phyloP scores from a whole-genome alignment of 2,329 filamentous ascomycete genomes.

The Colletotrichum shisoi region DNA sequence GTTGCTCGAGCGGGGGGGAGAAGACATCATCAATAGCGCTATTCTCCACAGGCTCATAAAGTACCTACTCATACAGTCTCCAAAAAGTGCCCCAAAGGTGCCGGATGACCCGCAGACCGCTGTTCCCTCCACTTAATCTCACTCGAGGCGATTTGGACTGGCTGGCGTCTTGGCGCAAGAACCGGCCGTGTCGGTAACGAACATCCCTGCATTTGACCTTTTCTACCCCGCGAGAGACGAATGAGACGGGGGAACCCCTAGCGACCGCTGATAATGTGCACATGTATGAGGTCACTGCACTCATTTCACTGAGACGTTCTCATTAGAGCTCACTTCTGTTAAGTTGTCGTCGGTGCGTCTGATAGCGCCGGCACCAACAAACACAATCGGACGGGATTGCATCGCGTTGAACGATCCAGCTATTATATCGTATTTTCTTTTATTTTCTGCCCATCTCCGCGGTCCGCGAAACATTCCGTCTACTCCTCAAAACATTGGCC shows the following conservation, averaged over 20 bases:
- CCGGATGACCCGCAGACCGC: conserved; percentile 35
- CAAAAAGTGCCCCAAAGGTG: conserved; percentile 7
- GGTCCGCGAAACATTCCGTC: background rate
- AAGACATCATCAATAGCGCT: background rate
- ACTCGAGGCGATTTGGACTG: background rate
- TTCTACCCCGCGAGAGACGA: conserved; percentile 29
- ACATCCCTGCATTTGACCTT: conserved; percentile 14
- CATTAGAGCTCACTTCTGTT: background rate
- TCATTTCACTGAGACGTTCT: too few species aligned
- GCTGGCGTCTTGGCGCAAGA: background rate
- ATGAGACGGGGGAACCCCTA: conserved; percentile 19
- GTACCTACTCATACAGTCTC: too few species aligned
- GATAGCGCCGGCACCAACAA: background rate
- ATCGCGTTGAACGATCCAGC: background rate
- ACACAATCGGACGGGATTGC: background rate
- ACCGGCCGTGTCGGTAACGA: conserved; percentile 22
- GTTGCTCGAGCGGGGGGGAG: conserved; percentile 20
- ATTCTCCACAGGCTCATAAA: too few species aligned
- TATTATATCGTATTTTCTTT: background rate
- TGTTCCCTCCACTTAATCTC: conserved; percentile 9
- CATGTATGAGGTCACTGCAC: conserved; percentile 13
- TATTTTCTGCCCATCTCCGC: background rate
- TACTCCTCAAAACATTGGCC: conserved; percentile 15
- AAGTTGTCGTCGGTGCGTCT: background rate
- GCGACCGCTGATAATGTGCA: background rate